Evolutionary conservation across 2,329 filamentous ascomycete genomes (phyloP), one percentile per base, ranked within the genome.

Genomic region (Phyllosticta citribraziliensis): DNA sequence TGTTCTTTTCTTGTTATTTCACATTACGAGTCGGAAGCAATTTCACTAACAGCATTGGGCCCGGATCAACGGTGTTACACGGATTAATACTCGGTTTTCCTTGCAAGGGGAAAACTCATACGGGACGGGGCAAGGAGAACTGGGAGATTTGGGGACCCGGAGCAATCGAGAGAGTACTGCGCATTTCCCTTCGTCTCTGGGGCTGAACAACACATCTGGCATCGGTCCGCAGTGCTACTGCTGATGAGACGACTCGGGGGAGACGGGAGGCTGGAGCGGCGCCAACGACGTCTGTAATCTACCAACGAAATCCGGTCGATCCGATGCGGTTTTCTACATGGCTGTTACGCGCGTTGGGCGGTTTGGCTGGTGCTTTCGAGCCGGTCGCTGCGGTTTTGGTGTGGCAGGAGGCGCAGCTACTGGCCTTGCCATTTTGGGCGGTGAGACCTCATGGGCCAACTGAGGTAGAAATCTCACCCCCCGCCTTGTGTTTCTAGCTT

Each of bases 1-100:
- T 10, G 2, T 40, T 40, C 8, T 47, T 47, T n/a, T 47, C 17
- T 27, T 4, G 27, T 30, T 10, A 30, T 30, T 30, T 30, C 5
- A 30, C 30, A 47, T 19, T 24, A 25, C 51, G 57, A 25, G 35
- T 24, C 20, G 25, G 40, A 24, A 52, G 33, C 17, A 47, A 60
- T 51, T 35, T 53, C 33, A 33, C 24, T 52, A 57, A 52, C 56
- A 59, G 59, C 59, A 61, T 61, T 61, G 59, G 59, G 59, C 59
- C 27, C 59, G 59, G 59, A 52, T 53, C 52, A 56, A 54, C 47
- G 59, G 59, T 61, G 59, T 61, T 61, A 56, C 58, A 60, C 58
- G 58, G 58, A 60, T 60, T 56, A 40, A 56, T 52, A 53, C 53
- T 60, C 58, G 58, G 17, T 56, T 53, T 53, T 25, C 40, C 58